These are phyloP conservation scores for Collybiopsis luxurians DNA, from an alignment of 768 basidiomycete genomes.

Conservation along the genomic window DNA sequence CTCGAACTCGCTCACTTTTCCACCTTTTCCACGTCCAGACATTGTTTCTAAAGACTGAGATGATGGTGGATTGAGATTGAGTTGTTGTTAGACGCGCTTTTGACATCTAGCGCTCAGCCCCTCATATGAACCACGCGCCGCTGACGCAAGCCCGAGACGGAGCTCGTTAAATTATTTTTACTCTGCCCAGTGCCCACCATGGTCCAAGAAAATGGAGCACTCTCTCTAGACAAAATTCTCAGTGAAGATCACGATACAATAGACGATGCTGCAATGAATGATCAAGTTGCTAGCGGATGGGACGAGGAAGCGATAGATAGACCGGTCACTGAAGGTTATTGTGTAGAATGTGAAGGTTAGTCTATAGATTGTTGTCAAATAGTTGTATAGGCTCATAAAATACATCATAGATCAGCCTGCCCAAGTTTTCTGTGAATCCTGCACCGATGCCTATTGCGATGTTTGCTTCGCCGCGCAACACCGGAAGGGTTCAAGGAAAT, in stretches of 20 bases:
- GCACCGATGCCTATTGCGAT: constrained; percentile 73
- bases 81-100: no score
- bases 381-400: neutral
- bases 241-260: constrained; percentile 50
- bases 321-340: constrained; percentile 60
- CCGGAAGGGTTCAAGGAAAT: constrained; percentile 74
- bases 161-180: no score
- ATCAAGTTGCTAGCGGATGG: constrained; percentile 51
- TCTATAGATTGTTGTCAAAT: neutral
- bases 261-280: constrained; percentile 46
- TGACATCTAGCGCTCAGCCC: no score
- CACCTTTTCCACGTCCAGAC: no score
- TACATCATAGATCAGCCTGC: constrained; percentile 72
- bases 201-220: constrained; percentile 15
- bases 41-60: no score
- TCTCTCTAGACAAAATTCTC: constrained; percentile 73
- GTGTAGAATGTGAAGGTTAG: constrained; percentile 85
- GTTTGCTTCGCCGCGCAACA: constrained; percentile 87
- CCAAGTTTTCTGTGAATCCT: constrained; percentile 68
- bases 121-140: no score
- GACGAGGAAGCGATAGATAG: constrained; percentile 57
- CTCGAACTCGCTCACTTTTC: no score
- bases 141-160: no score
- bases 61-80: no score
- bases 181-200: no score